Percentiles rank a stretch among this genome's conserved stretches.
Conservation (phyloP, 2,329 filamentous ascomycete genomes). For the Cladosporium velox region DNA sequence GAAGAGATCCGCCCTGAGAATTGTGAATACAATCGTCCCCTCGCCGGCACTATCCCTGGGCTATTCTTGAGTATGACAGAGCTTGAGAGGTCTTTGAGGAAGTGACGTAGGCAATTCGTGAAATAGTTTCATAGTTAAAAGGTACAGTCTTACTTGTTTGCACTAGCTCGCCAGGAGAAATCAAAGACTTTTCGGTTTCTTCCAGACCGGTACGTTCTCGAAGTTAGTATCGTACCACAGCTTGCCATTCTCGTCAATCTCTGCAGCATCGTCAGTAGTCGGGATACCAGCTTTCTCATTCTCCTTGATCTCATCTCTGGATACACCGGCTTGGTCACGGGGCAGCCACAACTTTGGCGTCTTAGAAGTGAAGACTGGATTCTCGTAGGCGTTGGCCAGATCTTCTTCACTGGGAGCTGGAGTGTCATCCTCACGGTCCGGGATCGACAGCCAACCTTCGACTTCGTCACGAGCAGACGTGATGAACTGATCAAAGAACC, state of each 20-base stretch:
- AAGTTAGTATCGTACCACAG: constrained; percentile 48
- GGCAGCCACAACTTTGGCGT: constrained; percentile 51
- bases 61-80: neutral
- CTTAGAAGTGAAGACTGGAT: constrained; percentile 47
- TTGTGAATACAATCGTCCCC: neutral
- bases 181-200: constrained; percentile 26
- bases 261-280: constrained; percentile 50
- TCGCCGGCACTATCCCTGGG: neutral
- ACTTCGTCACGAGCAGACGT: constrained; percentile 28
- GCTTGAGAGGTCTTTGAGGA: neutral
- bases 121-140: neutral
- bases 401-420: constrained; percentile 29
- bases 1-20: too few relatives aligned
- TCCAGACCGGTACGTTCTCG: constrained; percentile 47
- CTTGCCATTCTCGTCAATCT: constrained; percentile 48
- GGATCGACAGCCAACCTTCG: constrained; percentile 28
- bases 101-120: too few relatives aligned
- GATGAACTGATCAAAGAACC: constrained; percentile 36
- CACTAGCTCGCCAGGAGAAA: neutral
- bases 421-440: constrained; percentile 25
- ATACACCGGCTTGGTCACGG: constrained; percentile 47
- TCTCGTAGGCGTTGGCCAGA: constrained; percentile 45
- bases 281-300: constrained; percentile 42
- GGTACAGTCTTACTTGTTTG: neutral
- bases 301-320: constrained; percentile 44